A percentile compares a stretch with the other conserved stretches of the same genome.
Evolutionary conservation across 805 yeast species (phyloP).

Genomic region (Pichia heedii): DNA sequence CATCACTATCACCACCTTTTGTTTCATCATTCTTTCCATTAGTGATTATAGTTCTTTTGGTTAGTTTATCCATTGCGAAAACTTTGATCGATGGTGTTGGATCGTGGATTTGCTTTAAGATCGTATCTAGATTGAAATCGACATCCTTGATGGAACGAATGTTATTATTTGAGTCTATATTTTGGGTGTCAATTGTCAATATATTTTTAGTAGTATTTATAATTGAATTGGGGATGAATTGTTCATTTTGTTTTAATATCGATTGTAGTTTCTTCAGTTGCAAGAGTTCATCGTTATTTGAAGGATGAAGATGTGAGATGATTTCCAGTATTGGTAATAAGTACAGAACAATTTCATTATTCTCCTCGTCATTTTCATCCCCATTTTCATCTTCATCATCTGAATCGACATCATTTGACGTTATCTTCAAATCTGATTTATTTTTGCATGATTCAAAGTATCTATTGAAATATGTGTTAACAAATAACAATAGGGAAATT

Average conservation of each 20-base stretch:
- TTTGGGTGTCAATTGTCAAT: neutral
- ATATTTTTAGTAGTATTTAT: conserved; percentile 3
- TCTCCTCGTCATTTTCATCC: conserved; percentile 25
- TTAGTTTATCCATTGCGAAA: conserved; percentile 63
- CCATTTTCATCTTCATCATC: conserved; percentile 33
- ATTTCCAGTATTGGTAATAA: conserved; percentile 15
- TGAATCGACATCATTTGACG: conserved; percentile 23
- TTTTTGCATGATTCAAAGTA: conserved; percentile 2
- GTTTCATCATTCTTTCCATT: too few species aligned
- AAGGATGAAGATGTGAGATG: conserved; percentile 1
- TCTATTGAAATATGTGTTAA: conserved; percentile 2
- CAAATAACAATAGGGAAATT: conserved; percentile 5
- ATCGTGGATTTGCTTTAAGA: conserved; percentile 62
- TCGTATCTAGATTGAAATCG: conserved; percentile 43
- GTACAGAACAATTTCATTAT: conserved; percentile 24
- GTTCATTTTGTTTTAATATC: neutral
- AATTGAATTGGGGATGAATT: conserved; percentile 2
- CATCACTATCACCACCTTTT: too few species aligned
- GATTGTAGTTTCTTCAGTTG: conserved; percentile 10
- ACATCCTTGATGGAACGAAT: too few species aligned
- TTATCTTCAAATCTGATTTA: conserved; percentile 1
- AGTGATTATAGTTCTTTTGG: conserved; percentile 36
- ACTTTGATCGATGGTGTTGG: conserved; percentile 80
- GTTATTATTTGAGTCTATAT: neutral
- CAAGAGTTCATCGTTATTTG: conserved; percentile 3